Percentiles rank a stretch among this genome's conserved stretches.
phyloP scores from a whole-genome alignment of 2,329 filamentous ascomycete species.

The Ophiostoma ulmi region DNA sequence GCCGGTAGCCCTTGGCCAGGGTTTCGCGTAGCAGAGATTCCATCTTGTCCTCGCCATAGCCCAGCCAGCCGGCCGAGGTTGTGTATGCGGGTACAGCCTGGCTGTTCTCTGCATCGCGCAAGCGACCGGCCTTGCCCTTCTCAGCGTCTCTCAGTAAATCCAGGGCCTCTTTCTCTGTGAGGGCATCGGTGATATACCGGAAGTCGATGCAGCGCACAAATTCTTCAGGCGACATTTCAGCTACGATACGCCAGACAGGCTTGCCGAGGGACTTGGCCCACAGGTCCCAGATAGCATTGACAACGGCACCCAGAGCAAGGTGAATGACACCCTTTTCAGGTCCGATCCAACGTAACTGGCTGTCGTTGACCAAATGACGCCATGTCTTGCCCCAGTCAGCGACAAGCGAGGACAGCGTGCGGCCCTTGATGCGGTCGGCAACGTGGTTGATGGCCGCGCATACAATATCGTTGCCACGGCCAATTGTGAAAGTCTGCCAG shows the following conservation, averaged over 20 bases:
- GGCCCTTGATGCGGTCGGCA: slow-evolving; percentile 68
- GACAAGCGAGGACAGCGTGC: slow-evolving; percentile 70
- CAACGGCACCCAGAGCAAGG: slow-evolving; percentile 79
- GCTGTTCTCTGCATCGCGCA: slow-evolving; percentile 67
- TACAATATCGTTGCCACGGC: slow-evolving; percentile 87
- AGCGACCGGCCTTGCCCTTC: slow-evolving; percentile 61
- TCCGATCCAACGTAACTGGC: slow-evolving; percentile 87
- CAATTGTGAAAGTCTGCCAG: slow-evolving; percentile 68
- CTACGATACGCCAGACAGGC: slow-evolving; percentile 85
- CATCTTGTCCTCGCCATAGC: slow-evolving; percentile 86
- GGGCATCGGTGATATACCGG: slow-evolving; percentile 88
- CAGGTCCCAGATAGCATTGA: slow-evolving; percentile 93
- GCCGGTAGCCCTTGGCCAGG: slow-evolving; percentile 67
- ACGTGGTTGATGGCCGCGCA: slow-evolving; percentile 77
- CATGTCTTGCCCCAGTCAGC: slow-evolving; percentile 81
- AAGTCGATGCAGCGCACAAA: slow-evolving; percentile 88
- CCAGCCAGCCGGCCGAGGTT: slow-evolving; percentile 86
- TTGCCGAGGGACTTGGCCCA: slow-evolving; percentile 84
- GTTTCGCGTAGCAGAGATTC: slow-evolving; percentile 67
- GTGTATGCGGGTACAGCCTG: slow-evolving; percentile 85
- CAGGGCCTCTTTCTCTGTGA: slow-evolving; percentile 79
- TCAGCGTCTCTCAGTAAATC: slow-evolving; percentile 62
- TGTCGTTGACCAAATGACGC: slow-evolving; percentile 87
- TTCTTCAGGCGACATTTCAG: slow-evolving; percentile 84
- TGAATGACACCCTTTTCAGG: slow-evolving; percentile 93